phyloP scores from a whole-genome alignment of 371 early-diverging fungal species.

The Coemansia sp. region DNA sequence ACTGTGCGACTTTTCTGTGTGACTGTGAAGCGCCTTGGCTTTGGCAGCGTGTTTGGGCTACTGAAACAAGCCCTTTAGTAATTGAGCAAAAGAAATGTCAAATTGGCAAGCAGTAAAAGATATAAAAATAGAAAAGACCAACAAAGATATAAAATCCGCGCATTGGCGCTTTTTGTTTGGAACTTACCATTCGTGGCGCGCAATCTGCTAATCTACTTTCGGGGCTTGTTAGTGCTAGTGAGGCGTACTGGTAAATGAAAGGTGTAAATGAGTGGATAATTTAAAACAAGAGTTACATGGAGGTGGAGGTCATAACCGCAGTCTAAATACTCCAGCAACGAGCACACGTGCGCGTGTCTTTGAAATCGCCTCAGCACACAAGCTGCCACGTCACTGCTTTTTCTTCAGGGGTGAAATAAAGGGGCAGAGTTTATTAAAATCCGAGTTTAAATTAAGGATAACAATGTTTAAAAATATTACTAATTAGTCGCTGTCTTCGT shows the following conservation, averaged over 20 bases:
- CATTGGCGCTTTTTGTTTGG: neutral
- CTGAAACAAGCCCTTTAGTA: neutral
- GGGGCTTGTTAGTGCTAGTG: neutral
- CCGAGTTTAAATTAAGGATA: neutral
- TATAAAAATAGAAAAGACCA: neutral
- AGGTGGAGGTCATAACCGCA: neutral
- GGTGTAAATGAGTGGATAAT: neutral
- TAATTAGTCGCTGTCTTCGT: neutral
- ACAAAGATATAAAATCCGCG: neutral
- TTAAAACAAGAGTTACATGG: neutral
- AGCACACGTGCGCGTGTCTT: neutral
- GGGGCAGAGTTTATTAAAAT: neutral
- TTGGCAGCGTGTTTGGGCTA: constrained; percentile 2
- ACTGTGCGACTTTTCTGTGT: constrained; percentile 1
- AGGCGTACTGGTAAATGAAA: neutral
- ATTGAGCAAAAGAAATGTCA: neutral
- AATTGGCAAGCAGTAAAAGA: neutral
- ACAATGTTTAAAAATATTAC: neutral
- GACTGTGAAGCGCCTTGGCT: constrained; percentile 1
- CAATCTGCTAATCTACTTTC: neutral
- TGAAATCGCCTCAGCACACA: neutral
- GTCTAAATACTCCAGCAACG: neutral
- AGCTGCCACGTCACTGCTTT: neutral
- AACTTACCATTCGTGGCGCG: neutral
- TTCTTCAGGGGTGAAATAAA: neutral